Conservation (phyloP, 805 yeast genomes). For the Cyberlindnera mississippiensis region DNA sequence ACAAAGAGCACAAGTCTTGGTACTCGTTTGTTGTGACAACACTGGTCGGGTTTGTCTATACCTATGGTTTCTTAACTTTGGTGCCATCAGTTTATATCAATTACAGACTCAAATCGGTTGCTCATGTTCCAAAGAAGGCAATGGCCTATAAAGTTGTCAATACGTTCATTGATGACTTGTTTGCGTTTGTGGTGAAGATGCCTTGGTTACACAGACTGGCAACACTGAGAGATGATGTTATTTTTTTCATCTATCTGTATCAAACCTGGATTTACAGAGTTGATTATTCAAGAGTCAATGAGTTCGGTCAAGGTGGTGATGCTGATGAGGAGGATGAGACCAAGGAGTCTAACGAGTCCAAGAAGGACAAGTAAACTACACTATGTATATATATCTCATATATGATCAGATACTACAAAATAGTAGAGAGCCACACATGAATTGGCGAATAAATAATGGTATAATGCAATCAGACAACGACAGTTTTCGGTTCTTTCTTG, state of each 20-base stretch:
- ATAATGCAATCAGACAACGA: no score
- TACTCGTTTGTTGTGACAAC: slow-evolving; percentile 37
- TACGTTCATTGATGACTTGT: slow-evolving; percentile 38
- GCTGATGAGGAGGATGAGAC: slow-evolving; percentile 15
- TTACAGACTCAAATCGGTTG: slow-evolving; percentile 39
- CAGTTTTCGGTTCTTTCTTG: no score
- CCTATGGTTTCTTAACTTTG: slow-evolving; percentile 38
- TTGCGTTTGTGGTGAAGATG: slow-evolving; percentile 40
- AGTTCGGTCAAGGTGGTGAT: slow-evolving; percentile 35
- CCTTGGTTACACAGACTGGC: slow-evolving; percentile 40
- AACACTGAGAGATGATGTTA: slow-evolving; percentile 38
- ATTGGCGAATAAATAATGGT: no score
- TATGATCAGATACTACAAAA: no score
- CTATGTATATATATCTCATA: no score
- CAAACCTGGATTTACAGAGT: slow-evolving; percentile 39
- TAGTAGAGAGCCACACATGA: no score
- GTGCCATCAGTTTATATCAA: slow-evolving; percentile 40
- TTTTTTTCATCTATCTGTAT: slow-evolving; percentile 36
- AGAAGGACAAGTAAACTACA: slow-evolving; percentile 3
- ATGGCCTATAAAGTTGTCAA: slow-evolving; percentile 39
- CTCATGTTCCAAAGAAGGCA: slow-evolving; percentile 38
- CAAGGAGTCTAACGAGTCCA: slow-evolving; percentile 4
- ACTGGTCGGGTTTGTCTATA: slow-evolving; percentile 38
- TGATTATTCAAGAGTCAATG: slow-evolving; percentile 35
- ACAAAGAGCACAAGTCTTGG: slow-evolving; percentile 40